Base-by-base conservation (phyloP, 768 basidiomycete genomes). In the Phanerodontia chrysosporium region DNA sequence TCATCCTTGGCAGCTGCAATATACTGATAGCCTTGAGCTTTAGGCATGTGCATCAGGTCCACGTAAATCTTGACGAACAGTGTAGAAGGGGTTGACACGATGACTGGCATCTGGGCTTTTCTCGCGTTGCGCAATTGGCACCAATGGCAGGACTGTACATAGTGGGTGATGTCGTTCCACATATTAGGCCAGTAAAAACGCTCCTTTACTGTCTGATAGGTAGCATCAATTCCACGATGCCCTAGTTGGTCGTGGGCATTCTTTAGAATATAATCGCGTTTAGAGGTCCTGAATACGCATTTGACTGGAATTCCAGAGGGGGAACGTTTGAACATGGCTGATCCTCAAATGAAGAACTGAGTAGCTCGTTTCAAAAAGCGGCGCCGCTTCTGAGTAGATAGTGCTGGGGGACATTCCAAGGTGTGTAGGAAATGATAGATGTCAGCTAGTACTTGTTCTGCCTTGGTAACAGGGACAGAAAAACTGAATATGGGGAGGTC, bases 1-100 rank as follows among this genome's bases (percentile, higher is more conserved):
- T 74, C 73, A 66, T 75, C 72, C 25, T 61, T 51, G 0, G 67
- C 67, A 14, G 64, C 59, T 0, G 71, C 63, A 8, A 76, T 67
- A 9, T 64, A 72, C 0, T 22, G 51, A 18, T 51, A 67, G 44
- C 64, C 62, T 6, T 32, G 16, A 5, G 53, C 59, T 18, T 46
- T 57, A 22, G 61, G 64, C 61, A 65, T 62, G 49, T 54, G 58
- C 64, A 65, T 65, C 6, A 60, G 30, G 36, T 65, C 58, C 21
- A 62, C 22, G 29, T 64, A 62, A 4, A 62, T 44, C 45, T 62
- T 62, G 60, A 45, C 14, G 45, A 58, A 51, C 4, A 66, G n/a
- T 21, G 63, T 51, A 4, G 60, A 35, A 1, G 63, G 66, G 6
- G 57, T 57, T 10, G 55, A 60, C 9, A 67, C 53, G 6, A 44